phyloP scores from a whole-genome alignment of 2,329 filamentous ascomycete species.

The Calonectria crousiana region DNA sequence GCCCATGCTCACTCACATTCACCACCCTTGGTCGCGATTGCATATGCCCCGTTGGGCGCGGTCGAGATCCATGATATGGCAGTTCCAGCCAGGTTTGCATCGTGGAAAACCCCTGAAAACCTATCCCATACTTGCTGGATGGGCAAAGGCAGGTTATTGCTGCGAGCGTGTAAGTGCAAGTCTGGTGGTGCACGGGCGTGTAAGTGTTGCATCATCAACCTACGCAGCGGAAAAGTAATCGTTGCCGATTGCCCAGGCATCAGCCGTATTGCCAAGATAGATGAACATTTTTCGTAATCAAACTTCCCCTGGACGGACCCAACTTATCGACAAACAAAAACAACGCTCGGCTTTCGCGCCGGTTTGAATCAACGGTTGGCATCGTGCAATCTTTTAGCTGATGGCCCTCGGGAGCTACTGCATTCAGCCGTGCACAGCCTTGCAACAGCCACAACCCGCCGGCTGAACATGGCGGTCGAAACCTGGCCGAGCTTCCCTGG shows the following conservation, averaged over 20 bases:
- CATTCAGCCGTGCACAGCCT: not conserved
- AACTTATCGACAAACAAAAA: not conserved
- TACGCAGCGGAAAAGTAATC: conserved; percentile 27
- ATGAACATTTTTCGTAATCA: conserved; percentile 17
- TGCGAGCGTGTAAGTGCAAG: conserved; percentile 14
- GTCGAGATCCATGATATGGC: conserved; percentile 30
- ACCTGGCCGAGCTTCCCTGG: not conserved
- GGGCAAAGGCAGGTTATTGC: conserved; percentile 22
- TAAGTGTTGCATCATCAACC: not conserved
- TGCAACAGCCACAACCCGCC: not conserved
- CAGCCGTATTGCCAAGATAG: conserved; percentile 20
- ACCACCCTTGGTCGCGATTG: conserved; percentile 28
- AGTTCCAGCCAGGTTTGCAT: conserved; percentile 16
- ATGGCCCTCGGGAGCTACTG: not conserved
- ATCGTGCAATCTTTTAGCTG: conserved; percentile 4
- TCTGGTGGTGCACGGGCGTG: not conserved
- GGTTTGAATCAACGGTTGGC: not conserved
- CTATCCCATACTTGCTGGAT: conserved; percentile 28
- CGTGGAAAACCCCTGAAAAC: conserved; percentile 5
- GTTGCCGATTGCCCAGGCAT: conserved; percentile 29
- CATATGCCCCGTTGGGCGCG: conserved; percentile 25
- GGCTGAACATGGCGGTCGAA: not conserved
- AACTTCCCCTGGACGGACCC: not conserved
- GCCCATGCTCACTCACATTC: conserved; percentile 26
- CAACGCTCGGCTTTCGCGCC: not conserved